Conservation (phyloP, 768 basidiomycete species). For the Mycena filopes region DNA sequence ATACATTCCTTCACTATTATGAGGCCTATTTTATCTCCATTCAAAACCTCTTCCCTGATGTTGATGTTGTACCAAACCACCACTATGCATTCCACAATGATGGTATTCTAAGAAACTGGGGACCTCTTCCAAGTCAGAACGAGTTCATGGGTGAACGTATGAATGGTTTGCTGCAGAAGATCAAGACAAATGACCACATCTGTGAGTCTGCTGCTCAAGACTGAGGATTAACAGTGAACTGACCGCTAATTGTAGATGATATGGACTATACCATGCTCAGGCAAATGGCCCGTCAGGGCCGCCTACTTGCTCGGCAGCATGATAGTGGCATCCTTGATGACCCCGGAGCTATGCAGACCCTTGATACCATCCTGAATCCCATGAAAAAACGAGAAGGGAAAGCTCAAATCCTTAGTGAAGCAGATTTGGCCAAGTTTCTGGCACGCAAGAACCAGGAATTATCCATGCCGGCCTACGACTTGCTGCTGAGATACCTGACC, state of each 20-base stretch:
- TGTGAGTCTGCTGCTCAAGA: conserved; percentile 10
- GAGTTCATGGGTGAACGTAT: conserved; percentile 30
- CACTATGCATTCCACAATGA: conserved; percentile 30
- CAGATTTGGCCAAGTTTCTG: background rate
- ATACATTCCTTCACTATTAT: conserved; percentile 22
- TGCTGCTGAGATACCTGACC: conserved; percentile 6
- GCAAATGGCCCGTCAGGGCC: conserved; percentile 17
- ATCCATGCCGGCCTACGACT: background rate
- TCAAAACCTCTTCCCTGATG: conserved; percentile 13
- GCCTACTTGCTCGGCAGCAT: conserved; percentile 10
- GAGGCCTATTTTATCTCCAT: conserved; percentile 16
- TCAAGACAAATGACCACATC: conserved; percentile 25
- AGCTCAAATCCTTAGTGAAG: background rate
- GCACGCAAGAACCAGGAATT: background rate
- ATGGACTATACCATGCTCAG: conserved; percentile 28
- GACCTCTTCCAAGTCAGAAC: conserved; percentile 23
- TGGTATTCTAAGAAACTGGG: conserved; percentile 29
- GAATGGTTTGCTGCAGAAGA: conserved; percentile 28
- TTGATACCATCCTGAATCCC: conserved; percentile 7
- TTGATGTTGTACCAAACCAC: conserved; percentile 24
- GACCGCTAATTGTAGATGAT: conserved; percentile 13
- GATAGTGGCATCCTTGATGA: background rate
- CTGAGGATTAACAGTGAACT: background rate
- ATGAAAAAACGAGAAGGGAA: background rate
- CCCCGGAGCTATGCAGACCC: background rate